phyloP scores from a whole-genome alignment of 768 basidiomycete species.

The Mrakia frigida region DNA sequence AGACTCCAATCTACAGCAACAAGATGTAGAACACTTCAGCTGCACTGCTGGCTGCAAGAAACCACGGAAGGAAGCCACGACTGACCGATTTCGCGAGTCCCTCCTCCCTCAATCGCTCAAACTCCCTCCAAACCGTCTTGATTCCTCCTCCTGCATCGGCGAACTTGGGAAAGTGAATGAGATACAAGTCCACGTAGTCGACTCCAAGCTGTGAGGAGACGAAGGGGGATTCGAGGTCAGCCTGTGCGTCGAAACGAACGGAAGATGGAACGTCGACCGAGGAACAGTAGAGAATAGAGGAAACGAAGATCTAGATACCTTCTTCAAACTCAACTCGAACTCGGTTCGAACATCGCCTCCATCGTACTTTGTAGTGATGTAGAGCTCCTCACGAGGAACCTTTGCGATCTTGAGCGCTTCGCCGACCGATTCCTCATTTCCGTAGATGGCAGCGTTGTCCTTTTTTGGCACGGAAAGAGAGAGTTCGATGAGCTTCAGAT shows the following conservation, averaged over 20 bases:
- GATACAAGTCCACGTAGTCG: constrained; percentile 55
- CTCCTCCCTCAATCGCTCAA: constrained; percentile 17
- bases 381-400: constrained; percentile 47
- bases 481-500: not conserved
- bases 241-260: too few species aligned
- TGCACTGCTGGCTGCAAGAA: not conserved
- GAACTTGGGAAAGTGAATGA: constrained; percentile 51
- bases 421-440: constrained; percentile 38
- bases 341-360: constrained; percentile 51
- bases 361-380: constrained; percentile 53
- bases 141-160: not conserved
- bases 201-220: constrained; percentile 27
- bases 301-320: too few species aligned
- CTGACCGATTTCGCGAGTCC: constrained; percentile 19
- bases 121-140: constrained; percentile 16
- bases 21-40: not conserved
- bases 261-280: too few species aligned
- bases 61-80: not conserved
- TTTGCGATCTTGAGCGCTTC: constrained; percentile 29
- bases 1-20: not conserved
- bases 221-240: too few species aligned
- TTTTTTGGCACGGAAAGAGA: not conserved
- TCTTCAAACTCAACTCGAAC: constrained; percentile 52
- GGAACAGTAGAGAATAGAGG: too few species aligned
- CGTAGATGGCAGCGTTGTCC: constrained; percentile 35